Conservation (phyloP, 2,329 filamentous ascomycete genomes). For the Colletotrichum lentis region DNA sequence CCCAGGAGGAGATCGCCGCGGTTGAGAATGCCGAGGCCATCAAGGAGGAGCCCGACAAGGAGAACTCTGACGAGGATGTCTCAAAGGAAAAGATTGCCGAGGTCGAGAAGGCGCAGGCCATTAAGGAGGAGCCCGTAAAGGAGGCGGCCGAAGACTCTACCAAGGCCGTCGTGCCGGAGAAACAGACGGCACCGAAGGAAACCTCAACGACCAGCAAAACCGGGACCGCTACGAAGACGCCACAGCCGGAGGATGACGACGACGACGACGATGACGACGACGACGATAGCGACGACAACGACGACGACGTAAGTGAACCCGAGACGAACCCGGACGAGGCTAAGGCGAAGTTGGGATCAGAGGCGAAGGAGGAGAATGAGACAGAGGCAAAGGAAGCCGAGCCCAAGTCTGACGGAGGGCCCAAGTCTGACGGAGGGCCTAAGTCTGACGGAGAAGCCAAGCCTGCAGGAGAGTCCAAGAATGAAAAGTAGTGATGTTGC, state of each 20-base stretch:
- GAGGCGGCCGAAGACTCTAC: constrained; percentile 46
- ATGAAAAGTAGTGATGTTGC: neutral
- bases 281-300: constrained; percentile 44
- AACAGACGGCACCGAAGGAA: constrained; percentile 39
- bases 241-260: constrained; percentile 40
- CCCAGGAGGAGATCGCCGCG: constrained; percentile 51
- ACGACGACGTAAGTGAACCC: constrained; percentile 37
- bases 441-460: constrained; percentile 23
- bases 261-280: constrained; percentile 43
- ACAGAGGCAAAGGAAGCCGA: neutral
- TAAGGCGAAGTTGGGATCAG: constrained; percentile 26
- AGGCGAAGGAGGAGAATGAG: constrained; percentile 8
- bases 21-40: constrained; percentile 52
- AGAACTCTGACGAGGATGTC: constrained; percentile 40
- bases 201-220: constrained; percentile 43
- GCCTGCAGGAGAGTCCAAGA: neutral
- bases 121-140: constrained; percentile 44
- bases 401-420: neutral
- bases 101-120: constrained; percentile 43
- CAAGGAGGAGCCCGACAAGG: constrained; percentile 48
- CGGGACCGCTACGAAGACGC: constrained; percentile 38
- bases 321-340: constrained; percentile 39
- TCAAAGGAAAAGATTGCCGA: constrained; percentile 41
- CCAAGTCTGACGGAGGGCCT: constrained; percentile 9
- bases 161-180: constrained; percentile 25